phyloP scores from a whole-genome alignment of 2,329 filamentous ascomycete species.

The Microsporum ferrugineum region DNA sequence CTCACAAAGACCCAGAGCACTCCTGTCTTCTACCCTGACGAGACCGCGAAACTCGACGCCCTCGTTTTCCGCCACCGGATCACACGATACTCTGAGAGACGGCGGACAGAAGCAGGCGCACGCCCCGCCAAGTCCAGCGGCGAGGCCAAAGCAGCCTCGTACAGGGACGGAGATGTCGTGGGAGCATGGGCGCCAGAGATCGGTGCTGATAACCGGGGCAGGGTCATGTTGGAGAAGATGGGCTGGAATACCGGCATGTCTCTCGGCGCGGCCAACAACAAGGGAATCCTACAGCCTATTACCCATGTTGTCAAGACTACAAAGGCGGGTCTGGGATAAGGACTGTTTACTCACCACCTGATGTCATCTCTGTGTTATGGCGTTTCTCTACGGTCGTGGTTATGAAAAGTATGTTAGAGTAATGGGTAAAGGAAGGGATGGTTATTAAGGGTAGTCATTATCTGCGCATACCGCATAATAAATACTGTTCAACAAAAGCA shows the following conservation, averaged over 20 bases:
- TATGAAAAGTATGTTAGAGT: too few species aligned
- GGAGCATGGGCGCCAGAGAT: conserved; percentile 77
- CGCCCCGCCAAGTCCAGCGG: conserved; percentile 28
- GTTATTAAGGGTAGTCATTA: too few species aligned
- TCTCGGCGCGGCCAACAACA: conserved; percentile 68
- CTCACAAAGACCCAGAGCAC: conserved; percentile 65
- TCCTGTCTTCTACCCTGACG: conserved; percentile 45
- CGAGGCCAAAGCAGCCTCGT: conserved; percentile 41
- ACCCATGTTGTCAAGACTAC: conserved; percentile 75
- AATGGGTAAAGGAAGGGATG: too few species aligned
- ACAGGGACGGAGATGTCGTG: conserved; percentile 78
- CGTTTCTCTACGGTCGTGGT: not conserved
- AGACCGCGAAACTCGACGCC: conserved; percentile 37
- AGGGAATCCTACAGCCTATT: conserved; percentile 79
- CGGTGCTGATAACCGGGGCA: conserved; percentile 68
- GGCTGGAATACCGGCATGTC: conserved; percentile 83
- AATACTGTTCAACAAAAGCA: too few species aligned
- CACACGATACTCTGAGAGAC: not conserved
- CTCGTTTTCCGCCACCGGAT: conserved; percentile 25
- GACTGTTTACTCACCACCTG: not conserved
- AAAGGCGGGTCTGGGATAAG: conserved; percentile 65
- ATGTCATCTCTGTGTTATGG: too few species aligned
- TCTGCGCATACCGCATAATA: too few species aligned
- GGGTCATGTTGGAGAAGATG: conserved; percentile 90
- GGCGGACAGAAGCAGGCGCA: not conserved